Percentiles rank a stretch among this genome's conserved stretches.
phyloP scores from a whole-genome alignment of 2,329 filamentous ascomycete genomes.

The Aspergillus sp. region DNA sequence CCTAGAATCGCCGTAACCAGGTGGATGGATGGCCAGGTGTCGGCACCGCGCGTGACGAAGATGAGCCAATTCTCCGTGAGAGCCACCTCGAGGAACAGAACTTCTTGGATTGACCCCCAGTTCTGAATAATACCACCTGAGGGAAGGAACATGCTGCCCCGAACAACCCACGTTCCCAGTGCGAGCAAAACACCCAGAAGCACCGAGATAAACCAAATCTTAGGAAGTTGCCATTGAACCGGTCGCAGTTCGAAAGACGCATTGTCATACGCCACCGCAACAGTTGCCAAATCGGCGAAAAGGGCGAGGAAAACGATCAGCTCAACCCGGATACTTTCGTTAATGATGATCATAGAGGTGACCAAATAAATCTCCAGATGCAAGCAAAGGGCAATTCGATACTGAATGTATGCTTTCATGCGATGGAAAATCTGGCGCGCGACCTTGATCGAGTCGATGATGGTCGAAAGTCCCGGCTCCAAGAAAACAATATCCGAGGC shows the following conservation, averaged over 20 bases:
- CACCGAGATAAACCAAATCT: conserved; percentile 71
- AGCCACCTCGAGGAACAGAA: conserved; percentile 85
- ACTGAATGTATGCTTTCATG: conserved; percentile 77
- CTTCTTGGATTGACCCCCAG: conserved; percentile 72
- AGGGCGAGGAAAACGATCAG: conserved; percentile 77
- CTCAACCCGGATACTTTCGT: conserved; percentile 72
- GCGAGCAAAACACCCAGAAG: conserved; percentile 67
- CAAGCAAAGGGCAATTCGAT: conserved; percentile 72
- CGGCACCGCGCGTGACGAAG: conserved; percentile 83
- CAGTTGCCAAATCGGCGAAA: conserved; percentile 77
- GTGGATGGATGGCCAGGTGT: conserved; percentile 73
- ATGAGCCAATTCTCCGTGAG: conserved; percentile 96
- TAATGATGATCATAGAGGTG: conserved; percentile 76
- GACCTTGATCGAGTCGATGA: conserved; percentile 72
- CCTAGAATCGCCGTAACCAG: conserved; percentile 68
- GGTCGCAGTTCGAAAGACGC: conserved; percentile 75
- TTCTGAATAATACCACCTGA: conserved; percentile 73
- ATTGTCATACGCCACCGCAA: conserved; percentile 79
- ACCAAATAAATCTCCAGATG: conserved; percentile 76
- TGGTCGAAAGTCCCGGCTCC: conserved; percentile 68
- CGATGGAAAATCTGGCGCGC: conserved; percentile 74
- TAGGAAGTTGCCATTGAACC: conserved; percentile 78
- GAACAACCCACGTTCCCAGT: conserved; percentile 70
- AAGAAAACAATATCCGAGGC: conserved; percentile 74
- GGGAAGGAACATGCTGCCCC: conserved; percentile 67